Evolutionary conservation across 2,329 filamentous ascomycete species (phyloP).

Genomic region (Pseudocercospora musae): DNA sequence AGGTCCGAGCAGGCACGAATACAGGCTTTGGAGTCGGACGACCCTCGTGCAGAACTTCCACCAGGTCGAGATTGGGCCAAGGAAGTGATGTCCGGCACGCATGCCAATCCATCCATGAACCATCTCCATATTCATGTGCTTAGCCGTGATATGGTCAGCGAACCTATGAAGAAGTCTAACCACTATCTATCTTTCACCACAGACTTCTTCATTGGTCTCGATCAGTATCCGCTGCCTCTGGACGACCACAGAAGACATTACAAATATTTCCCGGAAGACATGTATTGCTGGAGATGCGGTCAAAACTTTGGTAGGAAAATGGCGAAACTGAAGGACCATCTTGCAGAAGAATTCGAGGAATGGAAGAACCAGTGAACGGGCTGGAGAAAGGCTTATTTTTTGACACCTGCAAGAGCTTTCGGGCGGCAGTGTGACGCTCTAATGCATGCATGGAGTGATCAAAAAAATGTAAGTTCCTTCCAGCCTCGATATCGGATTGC

Average conservation of each 20-base stretch:
- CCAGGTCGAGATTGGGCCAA: slow-evolving; percentile 71
- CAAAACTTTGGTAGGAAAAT: slow-evolving; percentile 72
- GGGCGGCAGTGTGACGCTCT: neutral
- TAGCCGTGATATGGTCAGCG: slow-evolving; percentile 72
- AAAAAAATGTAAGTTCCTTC: neutral
- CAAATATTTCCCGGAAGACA: slow-evolving; percentile 54
- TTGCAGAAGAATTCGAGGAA: slow-evolving; percentile 67
- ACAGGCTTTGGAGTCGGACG: slow-evolving; percentile 55
- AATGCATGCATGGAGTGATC: neutral
- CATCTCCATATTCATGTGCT: slow-evolving; percentile 89
- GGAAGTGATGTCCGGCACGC: slow-evolving; percentile 75
- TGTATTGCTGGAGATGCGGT: slow-evolving; percentile 83
- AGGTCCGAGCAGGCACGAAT: slow-evolving; percentile 61
- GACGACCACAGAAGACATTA: slow-evolving; percentile 66
- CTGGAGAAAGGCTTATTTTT: neutral
- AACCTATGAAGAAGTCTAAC: slow-evolving; percentile 70
- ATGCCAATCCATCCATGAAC: slow-evolving; percentile 86
- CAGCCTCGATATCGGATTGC: neutral
- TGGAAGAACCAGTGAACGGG: slow-evolving; percentile 63
- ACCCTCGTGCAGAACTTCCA: slow-evolving; percentile 52
- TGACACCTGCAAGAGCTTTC: neutral
- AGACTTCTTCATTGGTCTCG: slow-evolving; percentile 73
- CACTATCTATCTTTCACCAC: slow-evolving; percentile 94
- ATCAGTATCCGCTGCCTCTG: slow-evolving; percentile 70
- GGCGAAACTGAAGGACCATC: slow-evolving; percentile 68